A percentile compares a stretch with the other conserved stretches of the same genome.
phyloP scores from a whole-genome alignment of 495 filamentous ascomycete species.

The Podospora pseudoanserina region DNA sequence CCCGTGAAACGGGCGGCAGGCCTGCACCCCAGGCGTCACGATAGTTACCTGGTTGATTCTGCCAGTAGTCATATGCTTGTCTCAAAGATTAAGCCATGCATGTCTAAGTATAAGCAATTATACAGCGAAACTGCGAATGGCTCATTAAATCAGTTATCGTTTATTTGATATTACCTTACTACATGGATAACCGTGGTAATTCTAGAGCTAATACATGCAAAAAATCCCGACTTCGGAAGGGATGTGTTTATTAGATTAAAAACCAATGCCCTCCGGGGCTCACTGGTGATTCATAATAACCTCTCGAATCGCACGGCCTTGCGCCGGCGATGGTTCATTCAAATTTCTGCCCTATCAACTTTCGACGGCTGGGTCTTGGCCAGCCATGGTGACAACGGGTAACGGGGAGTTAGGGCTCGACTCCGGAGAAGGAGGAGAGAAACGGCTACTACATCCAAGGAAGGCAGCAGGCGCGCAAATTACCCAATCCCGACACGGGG shows the following conservation, averaged over 20 bases:
- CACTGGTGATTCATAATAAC: constrained; percentile 63
- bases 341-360: constrained; percentile 67
- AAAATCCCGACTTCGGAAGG: constrained; percentile 62
- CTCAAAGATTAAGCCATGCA: constrained; percentile 75
- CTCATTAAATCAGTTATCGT: constrained; percentile 71
- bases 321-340: constrained; percentile 61
- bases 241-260: constrained; percentile 70
- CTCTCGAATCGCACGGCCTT: constrained; percentile 63
- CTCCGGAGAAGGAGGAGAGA: constrained; percentile 37
- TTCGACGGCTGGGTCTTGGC: constrained; percentile 55
- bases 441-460: constrained; percentile 22
- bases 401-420: constrained; percentile 53
- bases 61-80: constrained; percentile 69
- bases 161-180: constrained; percentile 71
- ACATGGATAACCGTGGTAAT: constrained; percentile 72
- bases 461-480: constrained; percentile 48
- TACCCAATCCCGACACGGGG: constrained; percentile 49
- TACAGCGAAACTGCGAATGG: constrained; percentile 69
- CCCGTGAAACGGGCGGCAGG: constrained; percentile 20
- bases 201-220: constrained; percentile 70
- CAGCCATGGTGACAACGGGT: constrained; percentile 53
- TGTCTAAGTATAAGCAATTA: constrained; percentile 69
- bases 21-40: constrained; percentile 31
- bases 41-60: constrained; percentile 70
- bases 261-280: constrained; percentile 63